Percentiles rank a stretch among this genome's conserved stretches.
Evolutionary conservation across 169 alveolate species (phyloP).

Genomic region (Hepatocystis sp.): DNA sequence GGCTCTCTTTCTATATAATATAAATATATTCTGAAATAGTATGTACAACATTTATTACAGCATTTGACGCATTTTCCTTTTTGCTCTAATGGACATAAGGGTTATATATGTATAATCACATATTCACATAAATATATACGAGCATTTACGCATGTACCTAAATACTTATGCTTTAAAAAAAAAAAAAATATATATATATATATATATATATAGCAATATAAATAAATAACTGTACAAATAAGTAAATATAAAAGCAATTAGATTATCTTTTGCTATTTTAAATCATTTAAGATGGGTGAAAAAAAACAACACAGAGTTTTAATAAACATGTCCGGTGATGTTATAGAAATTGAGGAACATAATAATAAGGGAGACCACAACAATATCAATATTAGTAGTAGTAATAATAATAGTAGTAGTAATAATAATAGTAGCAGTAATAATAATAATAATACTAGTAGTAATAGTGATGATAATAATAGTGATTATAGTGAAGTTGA

Average conservation of each 20-base stretch:
- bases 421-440: no score
- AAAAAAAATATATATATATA: background rate
- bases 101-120: background rate
- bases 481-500: no score
- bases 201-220: background rate
- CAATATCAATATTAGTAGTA: background rate
- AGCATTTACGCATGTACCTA: background rate
- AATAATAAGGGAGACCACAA: conserved; percentile 7
- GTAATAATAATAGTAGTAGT: no score
- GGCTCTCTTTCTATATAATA: no score
- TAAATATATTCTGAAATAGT: no score
- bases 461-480: no score
- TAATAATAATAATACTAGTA: no score
- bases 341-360: conserved; percentile 33
- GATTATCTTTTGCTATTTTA: conserved; percentile 13
- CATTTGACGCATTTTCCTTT: no score
- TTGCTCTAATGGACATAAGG: no score
- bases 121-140: conserved; percentile 4
- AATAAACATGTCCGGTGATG: conserved; percentile 35
- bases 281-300: conserved; percentile 35
- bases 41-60: no score
- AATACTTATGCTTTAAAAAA: no score
- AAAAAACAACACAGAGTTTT: conserved; percentile 39
- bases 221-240: background rate
- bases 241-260: conserved; percentile 4